Conservation (phyloP, 176 grass and related monocot species). For the Oryza brachyantha region DNA sequence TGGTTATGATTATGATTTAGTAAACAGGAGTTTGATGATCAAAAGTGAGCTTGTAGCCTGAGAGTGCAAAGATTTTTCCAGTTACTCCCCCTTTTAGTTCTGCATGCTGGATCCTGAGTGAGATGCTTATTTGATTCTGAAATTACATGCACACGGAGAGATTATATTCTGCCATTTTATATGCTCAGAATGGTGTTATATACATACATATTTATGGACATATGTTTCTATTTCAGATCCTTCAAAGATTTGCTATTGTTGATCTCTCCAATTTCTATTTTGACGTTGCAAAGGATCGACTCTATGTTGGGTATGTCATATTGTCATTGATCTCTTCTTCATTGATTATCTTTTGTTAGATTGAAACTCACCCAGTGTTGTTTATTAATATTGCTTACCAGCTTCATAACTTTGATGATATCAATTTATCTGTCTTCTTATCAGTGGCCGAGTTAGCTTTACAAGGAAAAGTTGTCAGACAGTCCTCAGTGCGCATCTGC, state of each 20-base stretch:
- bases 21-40: neutral
- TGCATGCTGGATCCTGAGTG: neutral
- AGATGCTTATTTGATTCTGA: slow-evolving; percentile 8
- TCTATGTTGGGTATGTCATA: slow-evolving; percentile 98
- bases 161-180: neutral
- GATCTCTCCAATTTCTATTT: slow-evolving; percentile 96
- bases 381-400: neutral
- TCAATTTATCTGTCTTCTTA: slow-evolving; percentile 18
- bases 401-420: slow-evolving; percentile 7
- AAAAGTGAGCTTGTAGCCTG: too few species aligned
- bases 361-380: neutral
- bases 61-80: slow-evolving; percentile 3
- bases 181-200: slow-evolving; percentile 2
- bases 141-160: neutral
- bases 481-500: slow-evolving; percentile 72
- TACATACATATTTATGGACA: slow-evolving; percentile 27
- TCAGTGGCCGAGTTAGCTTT: slow-evolving; percentile 70
- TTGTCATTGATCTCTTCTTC: slow-evolving; percentile 1
- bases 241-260: slow-evolving; percentile 97
- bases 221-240: slow-evolving; percentile 55
- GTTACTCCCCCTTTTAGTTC: slow-evolving; percentile 17
- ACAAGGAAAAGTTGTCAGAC: slow-evolving; percentile 96
- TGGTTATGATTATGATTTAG: neutral
- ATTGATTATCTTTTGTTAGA: slow-evolving; percentile 19
- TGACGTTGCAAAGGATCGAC: slow-evolving; percentile 90